Conservation (phyloP, 1,139 yeast species). For the Pichiaceae sp. region DNA sequence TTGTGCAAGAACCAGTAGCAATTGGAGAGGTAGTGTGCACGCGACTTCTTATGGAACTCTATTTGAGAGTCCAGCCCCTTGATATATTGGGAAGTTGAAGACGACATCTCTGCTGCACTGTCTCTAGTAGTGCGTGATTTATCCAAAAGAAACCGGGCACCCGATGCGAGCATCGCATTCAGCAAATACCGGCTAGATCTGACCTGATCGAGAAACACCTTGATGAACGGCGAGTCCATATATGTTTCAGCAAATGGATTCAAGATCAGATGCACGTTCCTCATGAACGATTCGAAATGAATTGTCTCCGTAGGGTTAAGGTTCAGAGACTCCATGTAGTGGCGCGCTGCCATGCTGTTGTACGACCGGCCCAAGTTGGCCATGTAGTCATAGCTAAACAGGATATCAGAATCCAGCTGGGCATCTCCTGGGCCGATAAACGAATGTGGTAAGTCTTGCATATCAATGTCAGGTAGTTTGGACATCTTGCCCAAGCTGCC, state of each 20-base stretch:
- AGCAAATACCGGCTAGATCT: constrained; percentile 39
- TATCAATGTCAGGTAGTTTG: background rate
- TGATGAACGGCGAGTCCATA: constrained; percentile 27
- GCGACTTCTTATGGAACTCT: constrained; percentile 34
- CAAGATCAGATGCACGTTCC: constrained; percentile 26
- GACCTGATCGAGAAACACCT: constrained; percentile 39
- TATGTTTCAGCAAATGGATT: constrained; percentile 25
- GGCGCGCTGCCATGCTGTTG: constrained; percentile 9
- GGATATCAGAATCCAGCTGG: background rate
- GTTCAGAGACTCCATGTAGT: constrained; percentile 11
- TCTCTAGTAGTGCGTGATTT: constrained; percentile 15
- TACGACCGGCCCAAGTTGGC: constrained; percentile 11
- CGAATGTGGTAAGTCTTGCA: constrained; percentile 1
- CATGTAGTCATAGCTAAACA: constrained; percentile 13
- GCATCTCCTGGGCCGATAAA: background rate
- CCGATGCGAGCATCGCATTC: constrained; percentile 50
- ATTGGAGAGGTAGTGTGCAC: constrained; percentile 37
- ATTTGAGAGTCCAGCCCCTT: constrained; percentile 10
- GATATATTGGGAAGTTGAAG: too few species aligned
- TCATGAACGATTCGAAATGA: constrained; percentile 26
- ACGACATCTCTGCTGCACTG: background rate
- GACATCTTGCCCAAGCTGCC: background rate
- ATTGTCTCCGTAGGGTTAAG: constrained; percentile 20
- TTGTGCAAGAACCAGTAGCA: constrained; percentile 40
- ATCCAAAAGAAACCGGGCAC: constrained; percentile 34